These are phyloP conservation scores for Reticulascus tulasneorum DNA, from an alignment of 2,329 filamentous ascomycete genomes.

Conservation along the genomic window DNA sequence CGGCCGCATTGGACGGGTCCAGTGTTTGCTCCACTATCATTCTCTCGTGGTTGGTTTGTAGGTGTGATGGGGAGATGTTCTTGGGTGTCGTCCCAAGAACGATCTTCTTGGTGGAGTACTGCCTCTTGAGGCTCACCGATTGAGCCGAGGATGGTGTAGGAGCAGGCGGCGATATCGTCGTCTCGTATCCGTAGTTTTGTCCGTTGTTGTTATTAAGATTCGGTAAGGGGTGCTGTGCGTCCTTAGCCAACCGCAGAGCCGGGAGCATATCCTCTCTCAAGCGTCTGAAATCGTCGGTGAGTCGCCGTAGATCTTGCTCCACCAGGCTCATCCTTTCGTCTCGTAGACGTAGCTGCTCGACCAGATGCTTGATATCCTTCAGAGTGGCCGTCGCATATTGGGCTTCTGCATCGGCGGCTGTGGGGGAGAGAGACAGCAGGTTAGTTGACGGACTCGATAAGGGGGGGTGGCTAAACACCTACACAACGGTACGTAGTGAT, in stretches of 20 bases:
- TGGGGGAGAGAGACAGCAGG: constrained; percentile 13
- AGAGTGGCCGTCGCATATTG: constrained; percentile 85
- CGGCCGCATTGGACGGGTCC: constrained; percentile 65
- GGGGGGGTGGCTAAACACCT: constrained; percentile 34
- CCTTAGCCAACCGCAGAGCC: constrained; percentile 84
- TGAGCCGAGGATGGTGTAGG: constrained; percentile 51
- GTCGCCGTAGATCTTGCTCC: constrained; percentile 76
- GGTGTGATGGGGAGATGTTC: constrained; percentile 69
- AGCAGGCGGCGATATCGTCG: constrained; percentile 52
- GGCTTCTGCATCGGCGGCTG: constrained; percentile 84
- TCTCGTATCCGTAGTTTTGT: constrained; percentile 49
- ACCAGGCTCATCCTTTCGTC: constrained; percentile 85
- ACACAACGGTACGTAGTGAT: constrained; percentile 93
- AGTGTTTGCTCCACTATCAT: constrained; percentile 60
- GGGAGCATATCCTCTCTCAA: constrained; percentile 89
- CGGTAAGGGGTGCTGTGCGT: constrained; percentile 76
- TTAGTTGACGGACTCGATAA: constrained; percentile 1
- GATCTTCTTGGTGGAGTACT: constrained; percentile 73
- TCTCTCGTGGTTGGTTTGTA: constrained; percentile 65
- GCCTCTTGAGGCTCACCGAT: constrained; percentile 58
- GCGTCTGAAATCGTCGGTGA: constrained; percentile 84
- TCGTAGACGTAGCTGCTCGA: constrained; percentile 81
- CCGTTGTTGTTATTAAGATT: constrained; percentile 26
- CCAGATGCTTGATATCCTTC: constrained; percentile 87
- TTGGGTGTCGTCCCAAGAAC: constrained; percentile 68